Base-by-base conservation (phyloP, 169 alveolate genomes). In the Eimeria sp. region DNA sequence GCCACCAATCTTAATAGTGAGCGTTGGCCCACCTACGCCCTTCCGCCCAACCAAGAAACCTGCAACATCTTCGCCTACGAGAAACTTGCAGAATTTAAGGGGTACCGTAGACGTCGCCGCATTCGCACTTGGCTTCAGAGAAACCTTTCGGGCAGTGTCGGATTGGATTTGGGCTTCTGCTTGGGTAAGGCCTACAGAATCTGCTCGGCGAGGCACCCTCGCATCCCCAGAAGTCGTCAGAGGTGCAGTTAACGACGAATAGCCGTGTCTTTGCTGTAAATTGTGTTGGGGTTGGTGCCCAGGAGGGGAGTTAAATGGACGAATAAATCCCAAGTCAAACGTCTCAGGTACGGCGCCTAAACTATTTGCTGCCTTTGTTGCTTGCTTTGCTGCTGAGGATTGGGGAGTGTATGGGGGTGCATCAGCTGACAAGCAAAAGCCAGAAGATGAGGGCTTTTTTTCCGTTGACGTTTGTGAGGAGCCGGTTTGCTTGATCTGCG, bases 1-100 rank as follows among this genome's bases (percentile, higher is more conserved):
- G 27, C 51, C 11, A 34, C 82, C 25, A 2, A 30, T n/a, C 45
- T n/a, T 34, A 30, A 72, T 13, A 3, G 27, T 72, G n/a, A 67
- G 20, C n/a, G 88, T 7, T n/a, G 34, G 27, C 93, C 73, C 45
- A 87, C 93, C 93, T 45, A 83, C 96, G 57, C 96, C 96, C 63
- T 92, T 92, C 13, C 96, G 49, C 49, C 96, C 96, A 40, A 92
- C 96, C 40, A 92, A 82, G 30, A 76, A 92, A 9, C 96, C 96
- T 34, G 96, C 96, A n/a, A 92, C 96, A 67, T 92, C 96, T 78
- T 92, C 96, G 61, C 96, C 96, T 40, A 92, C 75, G 51, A 92
- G 96, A 27, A 92, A 92, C 73, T 92, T 92, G 86, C 96, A 92
- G 72, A 92, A 87, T 30, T 87, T 87, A 30, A 87, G 93, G 0